A percentile compares a stretch with the other conserved stretches of the same genome.
Conservation (phyloP, 2,329 filamentous ascomycete species). For the Magnaporthiopsis rhizophila region DNA sequence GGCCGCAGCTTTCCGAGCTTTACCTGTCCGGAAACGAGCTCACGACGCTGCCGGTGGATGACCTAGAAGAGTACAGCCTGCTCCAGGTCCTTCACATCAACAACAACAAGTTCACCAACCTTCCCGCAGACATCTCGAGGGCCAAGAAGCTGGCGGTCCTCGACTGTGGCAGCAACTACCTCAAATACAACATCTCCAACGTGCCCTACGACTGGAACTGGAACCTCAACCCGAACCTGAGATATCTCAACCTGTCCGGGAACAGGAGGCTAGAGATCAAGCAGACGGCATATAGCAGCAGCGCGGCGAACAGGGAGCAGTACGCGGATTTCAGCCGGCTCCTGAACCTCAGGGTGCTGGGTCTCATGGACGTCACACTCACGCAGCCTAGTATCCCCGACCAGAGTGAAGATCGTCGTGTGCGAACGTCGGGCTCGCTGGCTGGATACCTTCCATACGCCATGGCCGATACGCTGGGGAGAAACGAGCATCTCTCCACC, state of each 20-base stretch:
- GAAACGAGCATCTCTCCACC: constrained; percentile 89
- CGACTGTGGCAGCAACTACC: constrained; percentile 86
- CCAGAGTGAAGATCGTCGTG: constrained; percentile 87
- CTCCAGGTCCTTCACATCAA: constrained; percentile 92
- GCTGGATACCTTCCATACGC: constrained; percentile 89
- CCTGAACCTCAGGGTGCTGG: constrained; percentile 75
- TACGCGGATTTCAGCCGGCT: constrained; percentile 87
- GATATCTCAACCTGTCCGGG: constrained; percentile 91
- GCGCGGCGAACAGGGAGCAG: constrained; percentile 53
- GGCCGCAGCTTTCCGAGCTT: constrained; percentile 83
- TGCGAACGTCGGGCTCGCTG: constrained; percentile 91
- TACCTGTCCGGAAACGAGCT: constrained; percentile 94
- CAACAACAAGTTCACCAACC: constrained; percentile 93
- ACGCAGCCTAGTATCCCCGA: constrained; percentile 91
- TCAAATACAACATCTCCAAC: constrained; percentile 99
- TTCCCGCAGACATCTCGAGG: constrained; percentile 91
- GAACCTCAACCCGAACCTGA: constrained; percentile 94
- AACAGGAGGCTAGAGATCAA: constrained; percentile 95
- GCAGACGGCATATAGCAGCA: constrained; percentile 47
- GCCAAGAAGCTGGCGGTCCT: constrained; percentile 86
- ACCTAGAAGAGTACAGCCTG: constrained; percentile 81
- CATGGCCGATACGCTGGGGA: constrained; percentile 92
- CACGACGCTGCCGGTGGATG: constrained; percentile 84
- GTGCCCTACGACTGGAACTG: constrained; percentile 99
- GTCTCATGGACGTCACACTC: constrained; percentile 95